These are phyloP conservation scores for Trichosanthes truncata DNA, from an alignment of 306 rosid genomes.

Conservation along the genomic window DNA sequence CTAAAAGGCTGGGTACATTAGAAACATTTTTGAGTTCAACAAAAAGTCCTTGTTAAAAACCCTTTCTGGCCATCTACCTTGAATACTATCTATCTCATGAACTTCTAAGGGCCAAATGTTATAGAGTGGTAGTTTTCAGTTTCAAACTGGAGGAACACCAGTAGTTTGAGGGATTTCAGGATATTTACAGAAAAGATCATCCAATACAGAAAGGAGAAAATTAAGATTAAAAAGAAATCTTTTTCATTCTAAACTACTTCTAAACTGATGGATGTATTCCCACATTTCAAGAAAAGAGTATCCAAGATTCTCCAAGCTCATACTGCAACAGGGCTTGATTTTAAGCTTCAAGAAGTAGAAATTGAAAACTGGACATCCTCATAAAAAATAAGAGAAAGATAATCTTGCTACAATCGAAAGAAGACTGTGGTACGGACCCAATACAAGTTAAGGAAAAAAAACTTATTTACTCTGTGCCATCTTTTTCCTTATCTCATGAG, in stretches of 20 bases:
- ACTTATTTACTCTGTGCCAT: slow-evolving; percentile 41
- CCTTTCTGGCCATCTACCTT: not conserved
- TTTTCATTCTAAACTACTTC: not conserved
- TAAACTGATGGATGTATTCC: not conserved
- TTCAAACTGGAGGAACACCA: not conserved
- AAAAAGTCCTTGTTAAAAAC: not conserved
- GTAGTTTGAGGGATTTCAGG: not conserved
- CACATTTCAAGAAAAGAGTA: not conserved
- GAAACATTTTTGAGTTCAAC: not conserved
- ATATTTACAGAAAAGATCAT: not conserved
- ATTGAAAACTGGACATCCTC: not conserved
- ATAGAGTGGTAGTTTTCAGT: not conserved
- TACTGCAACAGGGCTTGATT: not conserved
- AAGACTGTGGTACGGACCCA: not conserved
- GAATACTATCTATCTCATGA: not conserved
- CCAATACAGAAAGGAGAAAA: not conserved
- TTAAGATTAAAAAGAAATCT: not conserved
- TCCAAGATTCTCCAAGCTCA: not conserved
- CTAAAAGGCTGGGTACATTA: not conserved
- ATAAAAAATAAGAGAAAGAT: not conserved
- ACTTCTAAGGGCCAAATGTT: not conserved
- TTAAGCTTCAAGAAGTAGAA: not conserved
- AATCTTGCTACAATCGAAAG: not conserved
- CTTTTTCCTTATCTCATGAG: slow-evolving; percentile 54
- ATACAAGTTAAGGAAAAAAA: not conserved